Evolutionary conservation across 345 rosid genomes (phyloP), one percentile per base, ranked within the genome.

Genomic region (Boechera stricta): DNA sequence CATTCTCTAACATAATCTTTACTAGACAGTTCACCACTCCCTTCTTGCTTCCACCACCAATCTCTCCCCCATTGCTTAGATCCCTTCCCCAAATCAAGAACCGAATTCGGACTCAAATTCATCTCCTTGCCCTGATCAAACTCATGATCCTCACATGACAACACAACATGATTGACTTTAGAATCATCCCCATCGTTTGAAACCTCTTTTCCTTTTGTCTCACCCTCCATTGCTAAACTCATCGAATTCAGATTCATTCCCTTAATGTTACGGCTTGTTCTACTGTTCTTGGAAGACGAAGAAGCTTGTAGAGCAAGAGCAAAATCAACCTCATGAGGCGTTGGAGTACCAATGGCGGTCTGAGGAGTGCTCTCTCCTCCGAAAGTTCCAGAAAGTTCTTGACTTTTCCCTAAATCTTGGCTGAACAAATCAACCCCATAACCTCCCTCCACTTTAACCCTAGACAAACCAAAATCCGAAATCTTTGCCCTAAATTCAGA

Each of bases 41-140:
- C 96, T 51, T 91, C 97, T 77, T 92, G 98, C 79, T 89, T 93
- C 97, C 98, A 92, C 99, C 99, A 95, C 99, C 99, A 95, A 77
- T 95, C 99, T 76, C 92, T 91, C 4, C 99, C 97, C 99, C 99
- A 93, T 69, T 92, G 97, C 57, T 90, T 90, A 0, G 82, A 62
- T 16, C 82, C 80, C 0, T 76, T 69, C 13, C 83, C 82, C 38
- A 86, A 77, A 75, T 86, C 87, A 67, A 66, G 82, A 80, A 69
- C 84, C 60, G 72, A 72, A 21, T 78, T 83, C 28, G 84, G 74
- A 49, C 75, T 82, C 74, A 79, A 77, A 55, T 74, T 86, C 85
- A 91, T 81, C 73, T 90, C 91, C 80, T 91, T 90, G 11, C 84
- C 72, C 65, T 85, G 84, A 72, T 84, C 88, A 77, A 85, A 86